These are phyloP conservation scores for Phalaenopsis aphrodite DNA, from an alignment of 106 monocot species.

Conservation along the genomic window DNA sequence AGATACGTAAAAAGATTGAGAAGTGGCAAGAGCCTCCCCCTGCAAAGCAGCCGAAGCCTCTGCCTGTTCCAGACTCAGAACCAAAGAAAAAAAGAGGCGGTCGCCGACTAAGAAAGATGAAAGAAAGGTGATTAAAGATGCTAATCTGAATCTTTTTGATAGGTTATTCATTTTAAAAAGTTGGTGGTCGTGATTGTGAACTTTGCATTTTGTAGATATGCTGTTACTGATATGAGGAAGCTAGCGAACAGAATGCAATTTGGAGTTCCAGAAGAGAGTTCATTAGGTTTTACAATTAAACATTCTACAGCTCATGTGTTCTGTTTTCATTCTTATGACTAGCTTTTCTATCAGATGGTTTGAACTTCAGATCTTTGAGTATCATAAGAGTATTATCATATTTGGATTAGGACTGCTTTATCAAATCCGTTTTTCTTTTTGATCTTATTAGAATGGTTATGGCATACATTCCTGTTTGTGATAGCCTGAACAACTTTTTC, in stretches of 20 bases:
- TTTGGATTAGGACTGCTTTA: not conserved
- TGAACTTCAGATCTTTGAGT: not conserved
- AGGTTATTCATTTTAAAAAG: conserved; percentile 2
- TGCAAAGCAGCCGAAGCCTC: conserved; percentile 93
- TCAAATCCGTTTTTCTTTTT: not conserved
- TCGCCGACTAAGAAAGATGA: conserved; percentile 69
- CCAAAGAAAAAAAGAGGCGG: conserved; percentile 99
- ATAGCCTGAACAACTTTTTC: not conserved
- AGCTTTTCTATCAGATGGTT: not conserved
- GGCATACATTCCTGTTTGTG: not conserved
- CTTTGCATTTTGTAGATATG: conserved; percentile 60
- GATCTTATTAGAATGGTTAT: not conserved
- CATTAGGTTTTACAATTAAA: conserved; percentile 18
- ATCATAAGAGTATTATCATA: not conserved
- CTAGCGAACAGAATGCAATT: conserved; percentile 93
- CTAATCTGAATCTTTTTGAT: not conserved
- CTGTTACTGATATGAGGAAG: conserved; percentile 91
- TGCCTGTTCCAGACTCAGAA: conserved; percentile 93
- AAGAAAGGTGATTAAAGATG: conserved; percentile 60
- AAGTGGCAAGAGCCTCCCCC: conserved; percentile 99
- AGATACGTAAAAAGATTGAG: conserved; percentile 85
- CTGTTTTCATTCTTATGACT: conserved; percentile 2
- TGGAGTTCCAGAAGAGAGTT: conserved; percentile 91
- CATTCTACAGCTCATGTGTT: not conserved
- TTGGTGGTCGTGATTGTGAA: not conserved